phyloP scores from a whole-genome alignment of 2,329 filamentous ascomycete species.

The Tolypocladium ovalisporum region DNA sequence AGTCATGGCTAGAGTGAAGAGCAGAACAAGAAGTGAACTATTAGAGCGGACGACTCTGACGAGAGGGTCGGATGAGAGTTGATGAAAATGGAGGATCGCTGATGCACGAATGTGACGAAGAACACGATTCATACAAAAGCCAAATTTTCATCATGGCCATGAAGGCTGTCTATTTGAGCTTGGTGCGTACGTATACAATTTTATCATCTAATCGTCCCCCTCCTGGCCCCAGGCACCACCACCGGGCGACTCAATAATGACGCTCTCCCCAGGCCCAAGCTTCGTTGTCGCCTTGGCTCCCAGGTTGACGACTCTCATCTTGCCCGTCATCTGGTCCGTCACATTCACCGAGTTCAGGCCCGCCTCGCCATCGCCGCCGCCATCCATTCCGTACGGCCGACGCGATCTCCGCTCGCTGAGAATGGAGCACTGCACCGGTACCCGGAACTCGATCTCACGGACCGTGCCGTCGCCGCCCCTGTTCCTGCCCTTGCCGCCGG shows the following conservation, averaged over 20 bases:
- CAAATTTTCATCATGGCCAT: not conserved
- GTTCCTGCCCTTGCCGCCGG: slow-evolving; percentile 47
- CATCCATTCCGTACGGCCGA: slow-evolving; percentile 63
- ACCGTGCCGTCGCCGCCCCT: slow-evolving; percentile 65
- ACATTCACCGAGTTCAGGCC: slow-evolving; percentile 45
- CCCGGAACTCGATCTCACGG: slow-evolving; percentile 71
- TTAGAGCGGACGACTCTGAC: not conserved
- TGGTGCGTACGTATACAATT: not conserved
- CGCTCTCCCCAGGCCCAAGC: slow-evolving; percentile 47
- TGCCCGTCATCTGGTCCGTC: slow-evolving; percentile 6
- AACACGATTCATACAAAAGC: not conserved
- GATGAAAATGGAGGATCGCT: not conserved
- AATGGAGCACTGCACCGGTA: slow-evolving; percentile 68
- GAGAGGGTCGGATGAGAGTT: not conserved
- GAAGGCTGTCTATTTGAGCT: not conserved
- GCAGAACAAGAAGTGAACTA: too few species aligned
- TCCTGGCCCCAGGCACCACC: slow-evolving; percentile 47
- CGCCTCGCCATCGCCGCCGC: slow-evolving; percentile 56
- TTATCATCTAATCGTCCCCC: not conserved
- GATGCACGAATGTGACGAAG: not conserved
- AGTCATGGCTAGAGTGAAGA: not conserved
- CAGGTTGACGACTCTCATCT: slow-evolving; percentile 36
- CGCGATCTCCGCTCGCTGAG: slow-evolving; percentile 64
- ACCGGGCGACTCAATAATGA: slow-evolving; percentile 51
- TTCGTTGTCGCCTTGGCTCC: slow-evolving; percentile 49